Evolutionary conservation across 164 flowering plant species (phyloP).

Genomic region (Magnolia kwangsiensis): DNA sequence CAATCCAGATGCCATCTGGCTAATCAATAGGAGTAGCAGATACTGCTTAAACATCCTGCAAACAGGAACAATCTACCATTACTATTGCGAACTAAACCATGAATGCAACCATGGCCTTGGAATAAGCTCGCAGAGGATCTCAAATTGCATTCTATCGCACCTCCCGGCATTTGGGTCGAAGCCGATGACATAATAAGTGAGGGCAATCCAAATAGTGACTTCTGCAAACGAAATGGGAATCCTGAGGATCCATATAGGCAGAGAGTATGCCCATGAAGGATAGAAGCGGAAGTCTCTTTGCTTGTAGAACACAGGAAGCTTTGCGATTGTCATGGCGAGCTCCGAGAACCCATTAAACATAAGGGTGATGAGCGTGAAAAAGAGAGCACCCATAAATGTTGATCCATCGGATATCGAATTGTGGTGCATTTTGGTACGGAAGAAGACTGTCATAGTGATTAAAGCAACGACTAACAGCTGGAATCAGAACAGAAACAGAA

Average conservation of each 20-base stretch:
- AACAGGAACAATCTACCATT: background rate
- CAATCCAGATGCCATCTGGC: constrained; percentile 43
- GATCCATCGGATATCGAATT: constrained; percentile 8
- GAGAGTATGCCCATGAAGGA: constrained; percentile 17
- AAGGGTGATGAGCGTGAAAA: constrained; percentile 10
- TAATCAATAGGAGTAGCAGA: constrained; percentile 32
- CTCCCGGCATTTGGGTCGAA: constrained; percentile 22
- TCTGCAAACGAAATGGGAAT: constrained; percentile 16
- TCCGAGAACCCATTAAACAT: constrained; percentile 19
- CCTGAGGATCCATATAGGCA: constrained; percentile 19
- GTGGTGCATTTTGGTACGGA: constrained; percentile 18
- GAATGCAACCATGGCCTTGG: background rate
- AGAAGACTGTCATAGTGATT: constrained; percentile 17
- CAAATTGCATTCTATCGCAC: background rate
- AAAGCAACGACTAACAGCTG: constrained; percentile 10
- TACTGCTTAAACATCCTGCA: constrained; percentile 48
- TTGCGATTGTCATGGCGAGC: constrained; percentile 17
- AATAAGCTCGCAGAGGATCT: background rate
- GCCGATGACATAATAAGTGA: constrained; percentile 18
- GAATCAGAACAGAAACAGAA: background rate
- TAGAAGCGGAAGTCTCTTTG: constrained; percentile 20
- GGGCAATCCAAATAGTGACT: constrained; percentile 7
- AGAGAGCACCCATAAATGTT: constrained; percentile 16
- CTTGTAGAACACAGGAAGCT: constrained; percentile 24
- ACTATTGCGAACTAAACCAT: background rate